Evolutionary conservation across 108 stramenopile species (phyloP), one percentile per base, ranked within the genome.

Genomic region (Skeletonema grethae): DNA sequence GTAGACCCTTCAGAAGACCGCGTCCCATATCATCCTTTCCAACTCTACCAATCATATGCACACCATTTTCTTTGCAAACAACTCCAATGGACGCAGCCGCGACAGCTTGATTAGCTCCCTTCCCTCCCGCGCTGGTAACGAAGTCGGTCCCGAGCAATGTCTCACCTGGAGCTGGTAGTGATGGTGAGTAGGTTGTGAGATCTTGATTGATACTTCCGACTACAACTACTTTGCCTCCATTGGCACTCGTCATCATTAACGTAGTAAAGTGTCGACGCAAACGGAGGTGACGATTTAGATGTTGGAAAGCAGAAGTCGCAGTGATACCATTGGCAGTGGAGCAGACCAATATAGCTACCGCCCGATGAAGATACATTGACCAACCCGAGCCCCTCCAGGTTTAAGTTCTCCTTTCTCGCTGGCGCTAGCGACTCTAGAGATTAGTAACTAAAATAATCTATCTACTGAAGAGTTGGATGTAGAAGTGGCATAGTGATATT

Each of bases 21-120:
- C 53, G 30, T 15, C 92, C 92, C 80, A 88, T 89, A 53, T 76
- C 65, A 77, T 94, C 96, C 8, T 74, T 55, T 1, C 93, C 93
- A 10, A 96, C 93, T 34, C 86, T 77, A 62, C 88, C 85, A 30
- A 96, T 82, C 88, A 97, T 91, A 50, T 82, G 67, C 0, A 91
- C 89, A 0, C 86, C 87, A 45, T 53, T 25, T 7, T 20, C 29
- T 57, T 70, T 31, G 85, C 65, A 12, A 4, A 66, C 79, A 8
- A 82, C 70, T 6, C 82, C 88, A 18, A 95, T 72, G 20, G 76
- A 75, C 11, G 93, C 82, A 0, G 97, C 95, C 16, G 92, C 92
- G 3, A 95, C 89, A 5, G 94, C 95, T 80, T 97, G 93, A 71
- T 97, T 97, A 25, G 90, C 90, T 24, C 97, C 97, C 67, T 97